Base-by-base conservation (phyloP, 306 rosid genomes). In the Dalbergia cochinchinensis region DNA sequence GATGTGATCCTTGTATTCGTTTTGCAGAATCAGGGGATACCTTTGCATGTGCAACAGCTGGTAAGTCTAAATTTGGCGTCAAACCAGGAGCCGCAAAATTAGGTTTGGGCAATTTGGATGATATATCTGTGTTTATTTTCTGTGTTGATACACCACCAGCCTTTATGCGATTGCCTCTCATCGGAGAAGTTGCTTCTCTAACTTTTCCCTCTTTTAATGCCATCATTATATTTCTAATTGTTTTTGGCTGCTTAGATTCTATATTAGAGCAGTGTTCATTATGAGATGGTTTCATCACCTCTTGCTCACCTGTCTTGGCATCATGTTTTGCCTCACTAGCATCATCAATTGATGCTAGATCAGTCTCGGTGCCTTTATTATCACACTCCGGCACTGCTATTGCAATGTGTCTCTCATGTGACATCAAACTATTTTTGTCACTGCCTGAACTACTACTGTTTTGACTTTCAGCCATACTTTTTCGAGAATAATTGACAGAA, bases 401-500 rank as follows among this genome's bases (percentile, higher is more conserved):
- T 8, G 85, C 84, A 80, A 83, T 77, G 78, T 71, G 86, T 86
- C 85, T 96, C 73, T 91, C 99, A 78, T 80, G 88, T 72, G 94
- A 91, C 85, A 86, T 85, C 60, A 87, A 87, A 88, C 96, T 87
- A 72, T 96, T 97, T 87, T 82, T 93, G 77, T 96, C 98, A 82
- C 96, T 91, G 71, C 91, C 89, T 34, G 99, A 96, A 86, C 93
- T 86, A 73, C 61, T 87, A 87, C 97, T 93, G 82, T 79, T 93
- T 85, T 91, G 97, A 83, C 99, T 96, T 86, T 91, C 99, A 65
- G 94, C 93, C 94, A 91, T 90, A 66, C 61, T 76, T 87, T 88
- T 90, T 67, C 92, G 86, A 79, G 85, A 86, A 83, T 71, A 74
- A 37, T 73, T 86, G 51, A 81, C 77, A 48, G 74, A 42, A 68